Percentiles rank a stretch among this genome's conserved stretches.
phyloP scores from a whole-genome alignment of 1,284 basidiomycete species.

The Lignosus rhinocerotis region DNA sequence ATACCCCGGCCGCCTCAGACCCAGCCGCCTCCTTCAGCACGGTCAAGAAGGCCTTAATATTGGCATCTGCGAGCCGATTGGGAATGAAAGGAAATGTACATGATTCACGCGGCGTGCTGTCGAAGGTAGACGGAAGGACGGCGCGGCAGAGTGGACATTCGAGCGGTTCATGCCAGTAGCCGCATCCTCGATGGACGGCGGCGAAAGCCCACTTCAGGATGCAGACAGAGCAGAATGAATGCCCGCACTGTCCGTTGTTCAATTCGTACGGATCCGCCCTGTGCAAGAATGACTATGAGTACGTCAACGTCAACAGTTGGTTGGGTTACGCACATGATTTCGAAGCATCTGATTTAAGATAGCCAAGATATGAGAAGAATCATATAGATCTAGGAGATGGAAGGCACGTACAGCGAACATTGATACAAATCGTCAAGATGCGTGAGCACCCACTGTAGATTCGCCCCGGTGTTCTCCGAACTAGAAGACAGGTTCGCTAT shows the following conservation, averaged over 20 bases:
- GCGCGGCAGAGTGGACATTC: constrained; percentile 68
- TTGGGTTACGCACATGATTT: constrained; percentile 38
- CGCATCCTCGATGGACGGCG: constrained; percentile 57
- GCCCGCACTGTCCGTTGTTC: constrained; percentile 56
- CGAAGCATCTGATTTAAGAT: constrained; percentile 37
- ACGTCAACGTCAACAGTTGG: background rate
- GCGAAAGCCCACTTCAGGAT: constrained; percentile 69
- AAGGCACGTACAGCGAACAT: constrained; percentile 47
- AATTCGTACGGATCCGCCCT: constrained; percentile 63
- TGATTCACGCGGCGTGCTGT: constrained; percentile 46
- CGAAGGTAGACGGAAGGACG: constrained; percentile 49
- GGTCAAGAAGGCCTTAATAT: constrained; percentile 49
- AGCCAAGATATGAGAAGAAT: background rate
- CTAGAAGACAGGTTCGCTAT: background rate
- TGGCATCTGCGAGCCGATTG: constrained; percentile 53
- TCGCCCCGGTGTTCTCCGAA: background rate
- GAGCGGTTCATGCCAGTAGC: constrained; percentile 63
- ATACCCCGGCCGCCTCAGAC: background rate
- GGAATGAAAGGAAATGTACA: constrained; percentile 62
- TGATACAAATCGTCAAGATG: constrained; percentile 60
- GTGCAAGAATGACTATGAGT: background rate
- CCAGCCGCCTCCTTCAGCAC: constrained; percentile 33
- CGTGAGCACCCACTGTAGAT: constrained; percentile 35
- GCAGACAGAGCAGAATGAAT: constrained; percentile 65
- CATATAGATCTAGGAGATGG: constrained; percentile 3